These are phyloP conservation scores for Aspergillus candidus DNA, from an alignment of 2,329 filamentous ascomycete species.

Conservation along the genomic window DNA sequence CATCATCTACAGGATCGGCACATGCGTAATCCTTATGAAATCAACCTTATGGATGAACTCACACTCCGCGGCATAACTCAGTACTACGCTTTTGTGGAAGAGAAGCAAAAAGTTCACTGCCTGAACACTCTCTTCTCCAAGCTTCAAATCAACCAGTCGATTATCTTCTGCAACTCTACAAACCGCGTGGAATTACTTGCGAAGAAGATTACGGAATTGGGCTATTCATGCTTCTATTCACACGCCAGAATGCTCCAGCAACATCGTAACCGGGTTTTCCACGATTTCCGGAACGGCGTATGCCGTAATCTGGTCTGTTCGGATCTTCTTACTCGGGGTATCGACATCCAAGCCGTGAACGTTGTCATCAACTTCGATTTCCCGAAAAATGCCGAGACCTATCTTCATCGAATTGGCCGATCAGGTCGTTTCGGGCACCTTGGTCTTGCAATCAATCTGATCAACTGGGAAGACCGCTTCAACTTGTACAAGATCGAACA, in stretches of 20 bases:
- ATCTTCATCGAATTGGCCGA: conserved; percentile 95
- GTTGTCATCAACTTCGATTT: conserved; percentile 99
- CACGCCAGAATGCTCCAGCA: conserved; percentile 97
- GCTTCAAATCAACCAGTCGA: conserved; percentile 98
- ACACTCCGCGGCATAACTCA: conserved; percentile 97
- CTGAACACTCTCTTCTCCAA: conserved; percentile 98
- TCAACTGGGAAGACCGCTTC: conserved; percentile 99
- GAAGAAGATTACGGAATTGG: conserved; percentile 98
- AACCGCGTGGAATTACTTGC: conserved; percentile 95
- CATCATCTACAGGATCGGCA: conserved; percentile 64
- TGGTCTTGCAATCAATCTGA: conserved; percentile 95
- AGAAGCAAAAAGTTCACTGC: conserved; percentile 99
- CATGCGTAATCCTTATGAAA: conserved; percentile 93
- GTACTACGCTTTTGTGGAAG: conserved; percentile 98
- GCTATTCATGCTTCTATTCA: conserved; percentile 99
- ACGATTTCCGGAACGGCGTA: conserved; percentile 96
- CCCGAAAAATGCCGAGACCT: conserved; percentile 98
- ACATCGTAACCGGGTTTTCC: conserved; percentile 95
- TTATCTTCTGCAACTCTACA: conserved; percentile 99
- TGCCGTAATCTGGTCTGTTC: conserved; percentile 98
- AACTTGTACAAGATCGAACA: conserved; percentile 99
- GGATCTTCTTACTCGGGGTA: conserved; percentile 93
- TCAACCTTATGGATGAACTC: conserved; percentile 99
- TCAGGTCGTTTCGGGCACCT: conserved; percentile 96
- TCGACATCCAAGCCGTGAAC: conserved; percentile 98